phyloP scores from a whole-genome alignment of 441 rosid species.

The Corymbia citriodora region DNA sequence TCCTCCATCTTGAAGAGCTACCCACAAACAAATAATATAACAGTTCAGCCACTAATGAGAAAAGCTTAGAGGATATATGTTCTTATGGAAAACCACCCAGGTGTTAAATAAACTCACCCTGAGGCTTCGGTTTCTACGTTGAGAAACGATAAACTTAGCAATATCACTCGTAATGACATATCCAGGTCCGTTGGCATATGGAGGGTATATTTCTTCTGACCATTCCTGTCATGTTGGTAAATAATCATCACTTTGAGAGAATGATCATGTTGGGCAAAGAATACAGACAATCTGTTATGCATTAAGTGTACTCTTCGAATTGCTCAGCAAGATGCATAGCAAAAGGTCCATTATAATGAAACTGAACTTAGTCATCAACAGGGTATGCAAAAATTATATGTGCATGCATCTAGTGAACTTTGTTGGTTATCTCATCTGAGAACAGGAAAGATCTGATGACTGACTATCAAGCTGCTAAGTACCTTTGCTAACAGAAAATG shows the following conservation, averaged over 20 bases:
- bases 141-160: conserved; percentile 55
- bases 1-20: conserved; percentile 99
- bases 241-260: neutral
- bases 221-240: conserved; percentile 69
- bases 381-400: neutral
- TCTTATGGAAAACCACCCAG: neutral
- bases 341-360: neutral
- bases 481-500: neutral
- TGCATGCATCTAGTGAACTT: neutral
- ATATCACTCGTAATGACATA: conserved; percentile 76
- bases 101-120: conserved; percentile 34
- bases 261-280: neutral
- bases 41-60: neutral
- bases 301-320: neutral
- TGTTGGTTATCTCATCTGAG: neutral
- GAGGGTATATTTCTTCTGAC: conserved; percentile 91
- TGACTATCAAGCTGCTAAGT: too few species aligned
- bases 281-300: neutral
- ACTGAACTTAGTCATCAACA: neutral
- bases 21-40: neutral
- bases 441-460: neutral
- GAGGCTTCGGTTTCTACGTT: conserved; percentile 54
- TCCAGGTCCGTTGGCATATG: conserved; percentile 97
- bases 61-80: neutral
- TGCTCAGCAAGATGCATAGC: neutral